Base-by-base conservation (phyloP, 176 grass and related monocot genomes). In the Pontederia paniculata region DNA sequence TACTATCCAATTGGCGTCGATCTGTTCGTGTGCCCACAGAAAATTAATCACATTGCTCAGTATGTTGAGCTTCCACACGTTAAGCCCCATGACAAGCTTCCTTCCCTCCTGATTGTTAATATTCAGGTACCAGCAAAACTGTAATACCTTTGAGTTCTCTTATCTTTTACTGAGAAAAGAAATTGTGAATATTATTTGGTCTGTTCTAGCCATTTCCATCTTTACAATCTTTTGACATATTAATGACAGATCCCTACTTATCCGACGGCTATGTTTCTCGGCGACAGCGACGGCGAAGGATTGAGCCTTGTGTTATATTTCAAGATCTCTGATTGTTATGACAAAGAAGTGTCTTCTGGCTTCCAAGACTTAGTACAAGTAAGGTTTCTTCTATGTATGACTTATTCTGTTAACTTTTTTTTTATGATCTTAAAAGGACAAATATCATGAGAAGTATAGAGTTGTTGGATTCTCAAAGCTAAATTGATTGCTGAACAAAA, bases 1-100 rank as follows among this genome's bases (percentile, higher is more conserved):
- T 97, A 97, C 49, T 88, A 91, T 60, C 93, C 93, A 9, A 88
- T 97, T 47, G 93, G 93, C 10, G 86, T 91, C 10, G 93, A 97
- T 72, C 69, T 97, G 74, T 97, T 88, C 73, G 60, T 88, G 44
- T 82, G 83, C 52, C 72, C 80, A 61, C 76, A 64, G 9, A 97
- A 97, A 54, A 71, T 97, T 42, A 73, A 79, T 45, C 86, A 97
- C 72, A 97, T 97, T 46, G 93, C 93, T 60, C 83, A 90, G 60
- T 68, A 97, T 73, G 69, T 97, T 16, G 93, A 90, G n/a, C 77
- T 97, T 58, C 93, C 93, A 47, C 74, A 78, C 18, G 67, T 90
- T 42, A 81, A 76, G 74, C 52, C 80, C 21, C 93, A 88, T 42
- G 68, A 84, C 25, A 87, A 77, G 68, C 75, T 97, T 56, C 93